Percentiles rank a stretch among this genome's conserved stretches.
Conservation (phyloP, 257 asterid species). For the Solanum gracilifrons region DNA sequence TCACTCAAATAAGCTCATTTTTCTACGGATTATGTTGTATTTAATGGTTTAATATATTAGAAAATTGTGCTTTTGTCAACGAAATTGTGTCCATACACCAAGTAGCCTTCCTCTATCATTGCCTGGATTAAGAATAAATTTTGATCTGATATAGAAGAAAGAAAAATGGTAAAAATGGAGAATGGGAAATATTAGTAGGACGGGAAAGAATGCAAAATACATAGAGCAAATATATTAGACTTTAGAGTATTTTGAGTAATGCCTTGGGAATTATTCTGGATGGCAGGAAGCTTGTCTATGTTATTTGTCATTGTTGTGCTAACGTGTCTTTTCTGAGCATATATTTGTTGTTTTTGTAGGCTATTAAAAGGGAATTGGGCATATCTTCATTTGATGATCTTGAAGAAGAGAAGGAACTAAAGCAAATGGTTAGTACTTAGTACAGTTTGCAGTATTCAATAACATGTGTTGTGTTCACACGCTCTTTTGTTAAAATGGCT, state of each 20-base stretch:
- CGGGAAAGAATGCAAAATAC: background rate
- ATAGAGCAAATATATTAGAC: background rate
- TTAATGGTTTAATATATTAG: background rate
- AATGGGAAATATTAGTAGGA: background rate
- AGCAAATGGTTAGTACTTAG: constrained; percentile 75
- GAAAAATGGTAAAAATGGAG: background rate
- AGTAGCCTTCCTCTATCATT: background rate
- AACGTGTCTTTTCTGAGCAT: background rate
- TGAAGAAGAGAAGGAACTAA: constrained; percentile 79
- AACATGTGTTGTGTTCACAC: background rate
- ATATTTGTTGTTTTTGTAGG: constrained; percentile 24
- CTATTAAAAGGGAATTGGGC: constrained; percentile 74
- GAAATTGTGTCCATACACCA: background rate
- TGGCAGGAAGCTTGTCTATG: background rate
- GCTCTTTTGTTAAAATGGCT: background rate
- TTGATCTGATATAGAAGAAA: background rate
- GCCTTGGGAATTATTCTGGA: background rate
- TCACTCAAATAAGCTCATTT: background rate
- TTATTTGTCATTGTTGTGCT: background rate
- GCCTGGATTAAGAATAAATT: background rate
- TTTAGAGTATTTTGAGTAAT: background rate
- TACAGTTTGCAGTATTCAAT: background rate
- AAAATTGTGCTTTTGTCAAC: background rate
- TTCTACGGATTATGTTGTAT: background rate
- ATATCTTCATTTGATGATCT: constrained; percentile 61